Evolutionary conservation across 495 filamentous ascomycete species (phyloP).

Genomic region (Amphirosellinia nigrospora): DNA sequence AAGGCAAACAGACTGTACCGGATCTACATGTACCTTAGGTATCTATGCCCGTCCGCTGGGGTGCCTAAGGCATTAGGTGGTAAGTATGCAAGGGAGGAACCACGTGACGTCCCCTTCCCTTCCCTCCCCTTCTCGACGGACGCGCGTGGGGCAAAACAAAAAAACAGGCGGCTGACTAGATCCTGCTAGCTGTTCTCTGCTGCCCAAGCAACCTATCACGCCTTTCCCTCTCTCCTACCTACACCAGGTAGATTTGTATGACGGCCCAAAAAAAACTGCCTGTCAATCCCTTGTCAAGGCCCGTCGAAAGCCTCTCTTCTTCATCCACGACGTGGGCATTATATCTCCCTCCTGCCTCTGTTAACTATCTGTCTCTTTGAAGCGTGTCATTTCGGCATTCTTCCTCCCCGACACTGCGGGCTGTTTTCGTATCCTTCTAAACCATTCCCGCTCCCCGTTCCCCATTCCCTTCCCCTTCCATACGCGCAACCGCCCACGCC

Average conservation of each 20-base stretch:
- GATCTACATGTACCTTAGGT: not conserved
- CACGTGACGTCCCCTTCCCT: not conserved
- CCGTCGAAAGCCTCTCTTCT: slow-evolving; percentile 10
- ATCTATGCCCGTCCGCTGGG: no score
- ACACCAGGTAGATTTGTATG: slow-evolving; percentile 22
- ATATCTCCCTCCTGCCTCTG: not conserved
- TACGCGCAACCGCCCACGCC: not conserved
- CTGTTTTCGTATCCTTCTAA: slow-evolving; percentile 9
- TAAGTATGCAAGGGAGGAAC: not conserved
- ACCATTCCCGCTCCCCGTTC: not conserved
- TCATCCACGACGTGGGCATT: not conserved
- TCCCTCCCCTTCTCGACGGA: no score
- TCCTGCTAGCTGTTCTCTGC: slow-evolving; percentile 7
- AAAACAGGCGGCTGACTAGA: not conserved
- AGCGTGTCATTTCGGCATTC: slow-evolving; percentile 2
- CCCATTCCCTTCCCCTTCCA: not conserved
- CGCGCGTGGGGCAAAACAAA: no score
- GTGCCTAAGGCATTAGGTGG: no score
- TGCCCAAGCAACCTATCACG: slow-evolving; percentile 10
- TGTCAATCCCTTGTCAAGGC: slow-evolving; percentile 16
- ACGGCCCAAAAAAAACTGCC: slow-evolving; percentile 25
- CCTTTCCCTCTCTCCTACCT: slow-evolving; percentile 6
- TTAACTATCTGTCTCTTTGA: slow-evolving; percentile 1
- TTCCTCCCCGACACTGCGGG: not conserved
- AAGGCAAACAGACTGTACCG: not conserved